Percentiles rank a stretch among this genome's conserved stretches.
These are phyloP conservation scores for Alternaria ethzedia DNA, from an alignment of 2,329 filamentous ascomycete genomes.

Conservation along the genomic window DNA sequence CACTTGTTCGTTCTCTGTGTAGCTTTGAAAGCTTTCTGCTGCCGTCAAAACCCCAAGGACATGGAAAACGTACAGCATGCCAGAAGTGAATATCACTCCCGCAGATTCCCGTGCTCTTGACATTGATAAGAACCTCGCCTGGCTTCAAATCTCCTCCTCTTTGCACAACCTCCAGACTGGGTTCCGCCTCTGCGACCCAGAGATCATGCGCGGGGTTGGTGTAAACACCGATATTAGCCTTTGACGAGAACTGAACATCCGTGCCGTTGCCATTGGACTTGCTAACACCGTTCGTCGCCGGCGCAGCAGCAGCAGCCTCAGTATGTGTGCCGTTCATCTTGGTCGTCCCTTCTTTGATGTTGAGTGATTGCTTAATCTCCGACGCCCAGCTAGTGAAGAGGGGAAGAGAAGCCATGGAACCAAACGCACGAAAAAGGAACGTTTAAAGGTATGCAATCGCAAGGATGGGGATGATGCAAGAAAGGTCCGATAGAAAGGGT, in stretches of 20 bases:
- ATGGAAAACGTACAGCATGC: constrained; percentile 67
- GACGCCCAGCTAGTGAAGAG: constrained; percentile 4
- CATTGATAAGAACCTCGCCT: constrained; percentile 85
- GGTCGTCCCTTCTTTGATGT: not conserved
- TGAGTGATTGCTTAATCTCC: not conserved
- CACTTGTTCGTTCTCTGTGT: not conserved
- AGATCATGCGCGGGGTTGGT: constrained; percentile 92
- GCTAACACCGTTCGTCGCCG: not conserved
- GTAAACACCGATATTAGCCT: constrained; percentile 94
- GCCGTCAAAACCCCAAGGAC: no score
- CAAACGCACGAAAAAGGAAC: not conserved
- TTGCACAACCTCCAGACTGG: constrained; percentile 75
- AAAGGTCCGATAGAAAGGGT: not conserved
- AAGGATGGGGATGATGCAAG: not conserved
- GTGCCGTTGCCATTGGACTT: constrained; percentile 25
- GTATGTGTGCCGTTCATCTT: constrained; percentile 5
- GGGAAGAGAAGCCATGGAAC: constrained; percentile 1
- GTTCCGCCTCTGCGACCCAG: constrained; percentile 82
- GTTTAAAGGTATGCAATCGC: not conserved
- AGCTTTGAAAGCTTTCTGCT: no score
- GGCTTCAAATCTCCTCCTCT: constrained; percentile 72
- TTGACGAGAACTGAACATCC: constrained; percentile 59
- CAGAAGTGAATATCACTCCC: constrained; percentile 97
- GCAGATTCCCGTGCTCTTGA: constrained; percentile 96
- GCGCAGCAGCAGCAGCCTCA: constrained; percentile 1